Percentiles rank a stretch among this genome's conserved stretches.
phyloP scores from a whole-genome alignment of 2,329 filamentous ascomycete genomes.

The Claviceps humidiphila region DNA sequence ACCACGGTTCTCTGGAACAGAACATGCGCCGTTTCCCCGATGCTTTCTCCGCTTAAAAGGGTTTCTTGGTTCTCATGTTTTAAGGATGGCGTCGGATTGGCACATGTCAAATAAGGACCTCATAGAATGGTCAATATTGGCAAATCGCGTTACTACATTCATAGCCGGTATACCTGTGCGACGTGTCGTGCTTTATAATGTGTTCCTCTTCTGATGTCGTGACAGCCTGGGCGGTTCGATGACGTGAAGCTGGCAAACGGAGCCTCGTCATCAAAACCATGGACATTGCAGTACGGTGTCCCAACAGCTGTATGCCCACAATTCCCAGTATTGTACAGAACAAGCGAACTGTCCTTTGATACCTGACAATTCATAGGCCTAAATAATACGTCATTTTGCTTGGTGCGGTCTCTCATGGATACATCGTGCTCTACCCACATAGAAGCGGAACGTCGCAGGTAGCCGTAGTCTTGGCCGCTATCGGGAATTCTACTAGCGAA shows the following conservation, averaged over 20 bases:
- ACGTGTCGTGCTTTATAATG: neutral
- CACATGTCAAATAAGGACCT: constrained; percentile 26
- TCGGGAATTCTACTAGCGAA: too few relatives aligned
- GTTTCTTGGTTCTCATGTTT: constrained; percentile 24
- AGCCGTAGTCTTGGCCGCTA: too few relatives aligned
- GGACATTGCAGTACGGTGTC: neutral
- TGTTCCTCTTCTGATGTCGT: neutral
- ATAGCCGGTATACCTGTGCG: neutral
- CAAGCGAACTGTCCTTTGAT: too few relatives aligned
- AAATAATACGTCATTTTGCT: too few relatives aligned
- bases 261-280: neutral
- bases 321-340: too few relatives aligned
- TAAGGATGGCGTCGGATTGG: constrained; percentile 31
- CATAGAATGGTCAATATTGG: constrained; percentile 20
- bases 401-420: too few relatives aligned
- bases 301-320: neutral
- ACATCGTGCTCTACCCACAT: too few relatives aligned
- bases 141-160: constrained; percentile 16
- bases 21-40: constrained; percentile 95
- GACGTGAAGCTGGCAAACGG: neutral
- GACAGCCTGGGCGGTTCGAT: neutral
- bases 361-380: too few relatives aligned
- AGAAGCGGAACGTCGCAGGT: too few relatives aligned
- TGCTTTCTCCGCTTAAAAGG: constrained; percentile 55
- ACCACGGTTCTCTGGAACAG: constrained; percentile 70